A percentile compares a stretch with the other conserved stretches of the same genome.
Evolutionary conservation across 495 filamentous ascomycete genomes (phyloP).

Genomic region (Penicillium arizonense): DNA sequence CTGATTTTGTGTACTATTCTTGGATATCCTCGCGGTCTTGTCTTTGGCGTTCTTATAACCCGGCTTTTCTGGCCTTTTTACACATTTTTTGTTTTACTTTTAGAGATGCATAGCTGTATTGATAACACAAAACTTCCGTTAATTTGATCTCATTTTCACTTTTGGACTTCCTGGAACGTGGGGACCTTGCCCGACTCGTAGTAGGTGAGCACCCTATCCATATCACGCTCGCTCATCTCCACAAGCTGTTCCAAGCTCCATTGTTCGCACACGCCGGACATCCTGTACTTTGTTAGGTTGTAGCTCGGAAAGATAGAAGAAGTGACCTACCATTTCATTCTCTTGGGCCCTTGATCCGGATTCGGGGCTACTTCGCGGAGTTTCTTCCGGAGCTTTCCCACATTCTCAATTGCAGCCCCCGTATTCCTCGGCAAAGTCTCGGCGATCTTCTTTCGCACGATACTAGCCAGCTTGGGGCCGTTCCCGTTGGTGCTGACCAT

Average conservation of each 20-base stretch:
- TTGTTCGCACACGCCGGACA: constrained; percentile 84
- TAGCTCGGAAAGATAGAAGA: neutral
- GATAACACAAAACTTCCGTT: constrained; percentile 19
- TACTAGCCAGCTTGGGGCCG: constrained; percentile 85
- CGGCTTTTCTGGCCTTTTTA: constrained; percentile 4
- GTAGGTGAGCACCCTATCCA: constrained; percentile 69
- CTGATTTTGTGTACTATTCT: constrained; percentile 18
- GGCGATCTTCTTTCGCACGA: constrained; percentile 82
- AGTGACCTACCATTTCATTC: constrained; percentile 79
- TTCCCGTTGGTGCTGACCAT: constrained; percentile 99
- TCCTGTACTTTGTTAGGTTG: constrained; percentile 48
- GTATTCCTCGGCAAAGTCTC: constrained; percentile 68
- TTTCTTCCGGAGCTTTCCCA: constrained; percentile 77
- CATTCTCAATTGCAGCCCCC: constrained; percentile 78
- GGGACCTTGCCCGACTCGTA: constrained; percentile 56
- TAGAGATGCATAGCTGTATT: constrained; percentile 33
- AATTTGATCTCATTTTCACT: constrained; percentile 4
- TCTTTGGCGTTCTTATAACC: constrained; percentile 19
- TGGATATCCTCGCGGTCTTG: constrained; percentile 33
- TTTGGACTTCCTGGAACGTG: constrained; percentile 36
- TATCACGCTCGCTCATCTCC: constrained; percentile 78
- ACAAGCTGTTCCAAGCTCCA: constrained; percentile 87
- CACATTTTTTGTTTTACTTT: constrained; percentile 14
- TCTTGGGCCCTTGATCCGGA: constrained; percentile 71
- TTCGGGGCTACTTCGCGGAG: constrained; percentile 73